Evolutionary conservation across 2,329 filamentous ascomycete species (phyloP), one percentile per base, ranked within the genome.

Genomic region (Colletotrichum cordylinicola): DNA sequence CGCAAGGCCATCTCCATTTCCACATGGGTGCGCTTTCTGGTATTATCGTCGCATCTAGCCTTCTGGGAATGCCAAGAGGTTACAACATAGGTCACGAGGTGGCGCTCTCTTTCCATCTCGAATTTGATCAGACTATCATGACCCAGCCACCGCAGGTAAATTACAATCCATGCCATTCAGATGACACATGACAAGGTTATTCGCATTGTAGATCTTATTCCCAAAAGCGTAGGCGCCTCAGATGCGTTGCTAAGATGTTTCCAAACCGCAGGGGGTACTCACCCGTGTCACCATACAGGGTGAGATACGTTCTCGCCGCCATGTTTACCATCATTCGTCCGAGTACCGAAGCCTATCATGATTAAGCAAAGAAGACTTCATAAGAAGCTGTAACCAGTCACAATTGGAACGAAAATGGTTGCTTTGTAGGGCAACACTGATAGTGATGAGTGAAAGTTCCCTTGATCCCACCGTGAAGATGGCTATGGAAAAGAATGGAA

Each of bases 141-240:
- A n/a, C 0, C 1, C 39, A 18, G 5, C 39, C 18, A n/a, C 8
- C 0, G 10, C 18, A n/a, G 8, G 18, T 43, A 3, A n/a, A 43
- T 18, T 43, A 43, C 18, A 10, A n/a, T 18, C 4, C 8, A 10
- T 18, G 4, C 37, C 6, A n/a, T 1, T 43, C 1, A 8, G 2
- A 3, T 18, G 39, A 10, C 39, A 43, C 9, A 43, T 43, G 16
- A 43, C 3, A 4, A 43, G 18, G 39, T n/a, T n/a, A 43, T 10
- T 10, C 18, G 18, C 10, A 0, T n/a, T 18, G 39, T 43, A n/a
- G 18, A 43, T 43, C 8, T 43, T 43, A 43, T 43, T 16, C 18
- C 39, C 4, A 43, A 43, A 2, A n/a, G 39, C 39, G 39, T 43
- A 43, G 18, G 39, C 39, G 4, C 39, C 5, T n/a, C 39, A 2